These are phyloP conservation scores for Dorcoceras hygrometricum DNA, from an alignment of 257 asterid species.

Conservation along the genomic window DNA sequence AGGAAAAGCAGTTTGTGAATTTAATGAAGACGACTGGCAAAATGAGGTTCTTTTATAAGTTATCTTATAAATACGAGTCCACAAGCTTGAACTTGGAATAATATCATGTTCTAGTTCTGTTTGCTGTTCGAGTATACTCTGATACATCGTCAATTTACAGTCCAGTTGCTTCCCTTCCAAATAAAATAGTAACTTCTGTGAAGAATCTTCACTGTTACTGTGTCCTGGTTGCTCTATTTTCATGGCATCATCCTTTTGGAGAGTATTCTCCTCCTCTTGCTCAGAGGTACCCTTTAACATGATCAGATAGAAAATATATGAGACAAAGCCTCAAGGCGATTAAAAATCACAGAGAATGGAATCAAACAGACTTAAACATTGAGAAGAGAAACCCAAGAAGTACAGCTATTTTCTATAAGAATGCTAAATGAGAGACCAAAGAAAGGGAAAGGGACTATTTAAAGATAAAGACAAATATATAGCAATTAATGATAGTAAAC, in stretches of 20 bases:
- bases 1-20: conserved; percentile 42
- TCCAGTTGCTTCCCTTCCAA: conserved; percentile 66
- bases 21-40: conserved; percentile 34
- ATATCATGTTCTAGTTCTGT: conserved; percentile 44
- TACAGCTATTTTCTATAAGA: background rate
- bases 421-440: background rate
- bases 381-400: conserved; percentile 6
- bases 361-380: background rate
- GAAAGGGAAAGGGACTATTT: conserved; percentile 1
- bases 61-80: conserved; percentile 65
- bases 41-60: conserved; percentile 41
- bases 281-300: conserved; percentile 40
- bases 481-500: conserved; percentile 2
- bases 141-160: conserved; percentile 59
- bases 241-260: conserved; percentile 30
- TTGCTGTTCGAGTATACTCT: conserved; percentile 56
- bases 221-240: conserved; percentile 32
- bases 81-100: conserved; percentile 42
- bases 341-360: background rate
- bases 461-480: conserved; percentile 3
- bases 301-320: conserved; percentile 18
- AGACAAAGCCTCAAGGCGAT: background rate
- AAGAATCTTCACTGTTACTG: conserved; percentile 37
- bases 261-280: conserved; percentile 35
- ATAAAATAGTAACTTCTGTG: conserved; percentile 52